A percentile compares a stretch with the other conserved stretches of the same genome.
phyloP scores from a whole-genome alignment of 1,284 basidiomycete species.

The Malassezia globosa region DNA sequence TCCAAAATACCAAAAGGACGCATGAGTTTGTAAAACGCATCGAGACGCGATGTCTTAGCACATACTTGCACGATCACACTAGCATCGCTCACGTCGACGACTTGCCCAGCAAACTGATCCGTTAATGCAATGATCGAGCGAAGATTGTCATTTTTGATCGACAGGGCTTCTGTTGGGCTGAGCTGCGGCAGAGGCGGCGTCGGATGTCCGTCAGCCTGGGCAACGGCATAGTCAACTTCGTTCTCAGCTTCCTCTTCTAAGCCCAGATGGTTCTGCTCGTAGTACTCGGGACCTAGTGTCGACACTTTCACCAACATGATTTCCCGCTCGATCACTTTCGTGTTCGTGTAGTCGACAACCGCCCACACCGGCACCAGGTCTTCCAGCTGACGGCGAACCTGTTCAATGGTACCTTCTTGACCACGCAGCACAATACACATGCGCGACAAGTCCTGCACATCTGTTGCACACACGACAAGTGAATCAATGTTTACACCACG shows the following conservation, averaged over 20 bases:
- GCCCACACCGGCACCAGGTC: conserved; percentile 47
- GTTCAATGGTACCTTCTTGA: conserved; percentile 95
- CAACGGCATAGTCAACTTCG: conserved; percentile 19
- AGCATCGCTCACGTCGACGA: conserved; percentile 89
- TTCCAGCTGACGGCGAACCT: conserved; percentile 52
- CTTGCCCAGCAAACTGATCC: conserved; percentile 76
- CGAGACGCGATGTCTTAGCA: conserved; percentile 78
- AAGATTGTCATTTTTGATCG: conserved; percentile 78
- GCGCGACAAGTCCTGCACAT: conserved; percentile 87
- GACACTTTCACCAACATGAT: conserved; percentile 82
- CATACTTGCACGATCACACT: conserved; percentile 88
- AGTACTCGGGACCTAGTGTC: conserved; percentile 92
- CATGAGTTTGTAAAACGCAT: conserved; percentile 81
- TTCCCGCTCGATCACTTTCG: conserved; percentile 64
- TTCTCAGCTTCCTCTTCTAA: conserved; percentile 24
- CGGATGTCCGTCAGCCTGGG: conserved; percentile 12
- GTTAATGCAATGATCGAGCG: conserved; percentile 73
- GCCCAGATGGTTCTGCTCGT: conserved; percentile 53
- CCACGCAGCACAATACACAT: conserved; percentile 97
- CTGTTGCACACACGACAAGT: conserved; percentile 92
- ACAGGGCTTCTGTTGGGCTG: conserved; percentile 65
- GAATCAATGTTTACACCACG: conserved; percentile 98
- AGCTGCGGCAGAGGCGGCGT: conserved; percentile 51
- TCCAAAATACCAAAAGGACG: conserved; percentile 93
- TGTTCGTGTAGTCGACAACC: conserved; percentile 49